Evolutionary conservation across 108 stramenopile genomes (phyloP).

Genomic region (Fistulifera pelliculosa): DNA sequence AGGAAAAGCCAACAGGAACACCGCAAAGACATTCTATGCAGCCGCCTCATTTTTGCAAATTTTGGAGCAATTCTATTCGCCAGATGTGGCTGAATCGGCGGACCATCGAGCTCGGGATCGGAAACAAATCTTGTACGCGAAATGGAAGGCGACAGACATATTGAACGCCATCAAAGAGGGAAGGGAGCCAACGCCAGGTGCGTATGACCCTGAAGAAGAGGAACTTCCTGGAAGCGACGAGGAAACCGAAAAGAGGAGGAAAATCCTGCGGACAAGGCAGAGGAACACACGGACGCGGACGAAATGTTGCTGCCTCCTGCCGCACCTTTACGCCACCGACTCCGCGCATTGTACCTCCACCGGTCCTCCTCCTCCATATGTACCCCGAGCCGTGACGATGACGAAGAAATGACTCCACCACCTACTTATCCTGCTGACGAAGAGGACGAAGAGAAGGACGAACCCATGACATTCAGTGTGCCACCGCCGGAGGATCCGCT

Average conservation of each 20-base stretch:
- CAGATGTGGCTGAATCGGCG: conserved; percentile 28
- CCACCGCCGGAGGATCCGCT: conserved; percentile 1
- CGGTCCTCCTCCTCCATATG: neutral
- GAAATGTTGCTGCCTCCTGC: conserved; percentile 10
- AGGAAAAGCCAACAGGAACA: conserved; percentile 62
- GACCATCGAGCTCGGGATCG: conserved; percentile 34
- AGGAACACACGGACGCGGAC: too few species aligned
- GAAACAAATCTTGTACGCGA: conserved; percentile 63
- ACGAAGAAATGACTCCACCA: too few species aligned
- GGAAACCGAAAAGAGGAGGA: conserved; percentile 18
- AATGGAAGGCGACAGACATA: conserved; percentile 93
- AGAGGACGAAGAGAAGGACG: conserved; percentile 4
- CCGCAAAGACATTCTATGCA: conserved; percentile 87
- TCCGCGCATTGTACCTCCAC: neutral
- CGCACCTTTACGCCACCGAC: conserved; percentile 7
- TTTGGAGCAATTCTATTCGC: conserved; percentile 71
- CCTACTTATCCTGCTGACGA: too few species aligned
- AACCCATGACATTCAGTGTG: neutral
- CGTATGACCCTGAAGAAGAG: conserved; percentile 47
- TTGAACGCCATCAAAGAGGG: conserved; percentile 90
- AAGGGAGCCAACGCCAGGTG: conserved; percentile 62
- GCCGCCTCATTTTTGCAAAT: conserved; percentile 86
- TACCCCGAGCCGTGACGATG: too few species aligned
- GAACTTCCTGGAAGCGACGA: conserved; percentile 19
- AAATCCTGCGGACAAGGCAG: conserved; percentile 1